Evolutionary conservation across 345 rosid genomes (phyloP).

Genomic region (Citrus reticulata): DNA sequence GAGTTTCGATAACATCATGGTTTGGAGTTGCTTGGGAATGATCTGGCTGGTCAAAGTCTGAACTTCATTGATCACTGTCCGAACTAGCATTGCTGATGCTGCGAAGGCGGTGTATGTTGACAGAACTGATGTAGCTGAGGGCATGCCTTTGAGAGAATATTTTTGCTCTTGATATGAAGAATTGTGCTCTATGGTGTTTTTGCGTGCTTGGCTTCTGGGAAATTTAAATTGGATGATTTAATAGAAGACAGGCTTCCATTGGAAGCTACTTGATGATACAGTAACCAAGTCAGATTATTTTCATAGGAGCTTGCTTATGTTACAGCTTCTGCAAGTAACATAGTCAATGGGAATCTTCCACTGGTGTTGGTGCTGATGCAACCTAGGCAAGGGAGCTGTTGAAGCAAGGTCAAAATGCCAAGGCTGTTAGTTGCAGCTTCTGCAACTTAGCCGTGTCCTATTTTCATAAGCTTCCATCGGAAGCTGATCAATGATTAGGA

Average conservation of each 20-base stretch:
- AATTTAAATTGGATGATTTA: not conserved
- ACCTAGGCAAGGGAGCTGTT: no score
- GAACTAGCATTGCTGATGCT: constrained; percentile 18
- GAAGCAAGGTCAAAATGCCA: no score
- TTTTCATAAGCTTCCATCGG: not conserved
- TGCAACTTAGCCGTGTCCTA: no score
- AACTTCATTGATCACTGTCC: constrained; percentile 6
- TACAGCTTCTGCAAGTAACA: no score
- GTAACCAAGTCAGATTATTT: not conserved
- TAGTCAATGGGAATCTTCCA: no score
- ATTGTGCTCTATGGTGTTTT: not conserved
- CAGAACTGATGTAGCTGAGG: constrained; percentile 22
- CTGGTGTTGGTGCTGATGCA: no score
- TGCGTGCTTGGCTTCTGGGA: not conserved
- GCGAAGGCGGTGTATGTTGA: constrained; percentile 13
- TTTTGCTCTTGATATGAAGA: not conserved
- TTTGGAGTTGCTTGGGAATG: constrained; percentile 11
- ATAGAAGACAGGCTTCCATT: not conserved
- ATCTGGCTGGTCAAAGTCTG: constrained; percentile 9
- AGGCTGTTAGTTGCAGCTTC: no score
- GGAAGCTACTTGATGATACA: not conserved
- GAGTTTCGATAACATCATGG: not conserved
- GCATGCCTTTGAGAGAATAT: constrained; percentile 17
- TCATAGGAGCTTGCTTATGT: no score
- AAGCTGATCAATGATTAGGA: not conserved